Evolutionary conservation across 2,329 filamentous ascomycete genomes (phyloP), one percentile per base, ranked within the genome.

Genomic region (Colletotrichum cuscutae): DNA sequence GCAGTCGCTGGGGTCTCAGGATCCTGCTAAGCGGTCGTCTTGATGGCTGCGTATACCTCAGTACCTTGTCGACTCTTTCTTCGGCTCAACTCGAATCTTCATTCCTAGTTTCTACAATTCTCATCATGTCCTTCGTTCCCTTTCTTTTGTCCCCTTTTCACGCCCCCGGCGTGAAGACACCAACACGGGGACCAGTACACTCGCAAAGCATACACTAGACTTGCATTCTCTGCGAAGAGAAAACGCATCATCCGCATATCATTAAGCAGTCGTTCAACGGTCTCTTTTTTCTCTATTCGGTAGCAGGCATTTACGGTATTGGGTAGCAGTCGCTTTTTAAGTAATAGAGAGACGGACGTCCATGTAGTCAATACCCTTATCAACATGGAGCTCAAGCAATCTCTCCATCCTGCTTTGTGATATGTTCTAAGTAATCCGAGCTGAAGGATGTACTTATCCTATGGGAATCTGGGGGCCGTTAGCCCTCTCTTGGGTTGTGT

Each of bases 201-300:
- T 12, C 22, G 22, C 42, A 30, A 46, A 37, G 24, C 61, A 12
- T 64, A 19, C 22, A 37, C 22, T 64, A 64, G 61, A 64, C 61
- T 54, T 64, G 30, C 46, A 64, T 64, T 64, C 30, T 37, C 61
- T 54, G 61, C 61, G 61, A 37, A 64, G 49, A 19, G 22, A 37
- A 64, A 49, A 37, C 6, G 4, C 19, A 26, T 46, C 12, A 24
- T 32, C 49, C 22, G 8, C 19, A 15, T 22, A 54, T n/a, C n/a
- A 54, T 64, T n/a, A 13, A 53, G 42, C 42, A 22, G 19, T 49
- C 42, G 42, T n/a, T 49, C 42, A 49, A 22, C 8, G 19, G 7
- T 49, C 19, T 22, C 7, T 8, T 6, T 49, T 49, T 49, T 49
- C 42, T 49, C 8, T 5, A n/a, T 4, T 49, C 26, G 13, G 13